Evolutionary conservation across 1,284 basidiomycete species (phyloP).

Genomic region (Sphaerobolus stellatus): DNA sequence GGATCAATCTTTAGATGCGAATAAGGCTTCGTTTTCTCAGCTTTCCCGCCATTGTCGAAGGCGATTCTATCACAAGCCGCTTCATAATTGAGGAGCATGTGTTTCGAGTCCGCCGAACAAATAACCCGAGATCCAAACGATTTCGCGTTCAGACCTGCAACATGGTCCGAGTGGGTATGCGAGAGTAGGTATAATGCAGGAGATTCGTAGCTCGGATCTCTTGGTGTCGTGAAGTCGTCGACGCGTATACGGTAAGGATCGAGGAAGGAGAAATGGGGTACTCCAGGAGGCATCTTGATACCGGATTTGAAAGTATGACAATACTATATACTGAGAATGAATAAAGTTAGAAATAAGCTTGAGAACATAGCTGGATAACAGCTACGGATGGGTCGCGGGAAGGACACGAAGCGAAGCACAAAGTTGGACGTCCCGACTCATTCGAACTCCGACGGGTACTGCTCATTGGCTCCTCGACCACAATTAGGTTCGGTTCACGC

Average conservation of each 20-base stretch:
- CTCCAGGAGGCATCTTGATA: conserved; percentile 70
- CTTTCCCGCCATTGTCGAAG: conserved; percentile 50
- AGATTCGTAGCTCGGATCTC: conserved; percentile 34
- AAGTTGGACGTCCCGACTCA: no score
- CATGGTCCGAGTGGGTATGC: conserved; percentile 84
- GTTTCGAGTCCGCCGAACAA: conserved; percentile 79
- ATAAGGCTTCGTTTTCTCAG: conserved; percentile 61
- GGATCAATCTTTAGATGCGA: conserved; percentile 64
- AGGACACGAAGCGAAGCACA: no score
- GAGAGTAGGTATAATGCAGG: conserved; percentile 74
- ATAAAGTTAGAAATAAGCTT: neutral
- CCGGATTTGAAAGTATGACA: neutral
- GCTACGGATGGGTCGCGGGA: no score
- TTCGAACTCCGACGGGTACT: no score
- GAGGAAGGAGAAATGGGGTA: conserved; percentile 66
- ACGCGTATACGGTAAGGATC: conserved; percentile 76
- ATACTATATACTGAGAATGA: neutral
- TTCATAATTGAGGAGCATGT: conserved; percentile 78
- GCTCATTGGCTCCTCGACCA: no score
- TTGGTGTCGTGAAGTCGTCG: conserved; percentile 64
- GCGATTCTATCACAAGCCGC: conserved; percentile 61
- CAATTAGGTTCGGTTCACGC: no score
- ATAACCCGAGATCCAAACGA: conserved; percentile 67
- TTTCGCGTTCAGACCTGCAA: conserved; percentile 64
- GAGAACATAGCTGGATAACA: neutral